phyloP scores from a whole-genome alignment of 2,329 filamentous ascomycete genomes.

The Trichoderma koningiopsis region DNA sequence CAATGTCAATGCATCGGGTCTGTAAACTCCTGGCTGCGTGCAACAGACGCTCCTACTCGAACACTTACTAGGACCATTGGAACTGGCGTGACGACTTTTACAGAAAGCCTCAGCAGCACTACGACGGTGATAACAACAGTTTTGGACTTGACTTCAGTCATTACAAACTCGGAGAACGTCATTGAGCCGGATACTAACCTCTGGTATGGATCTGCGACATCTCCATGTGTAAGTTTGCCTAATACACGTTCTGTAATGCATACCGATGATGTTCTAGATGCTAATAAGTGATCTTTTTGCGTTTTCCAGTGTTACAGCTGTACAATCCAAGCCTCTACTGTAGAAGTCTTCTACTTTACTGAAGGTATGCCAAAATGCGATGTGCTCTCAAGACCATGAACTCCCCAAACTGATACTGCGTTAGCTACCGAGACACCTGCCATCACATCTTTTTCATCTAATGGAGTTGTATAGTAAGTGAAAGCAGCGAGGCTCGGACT shows the following conservation, averaged over 20 bases:
- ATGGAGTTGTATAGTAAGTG: slow-evolving; percentile 13
- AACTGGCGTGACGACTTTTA: background rate
- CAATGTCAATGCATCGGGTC: slow-evolving; percentile 10
- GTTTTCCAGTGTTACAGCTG: slow-evolving; percentile 16
- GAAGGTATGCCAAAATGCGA: background rate
- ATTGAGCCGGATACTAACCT: background rate
- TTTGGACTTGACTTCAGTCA: background rate
- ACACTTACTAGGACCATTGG: slow-evolving; percentile 5
- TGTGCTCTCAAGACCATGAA: background rate
- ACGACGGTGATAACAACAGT: background rate
- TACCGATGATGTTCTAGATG: background rate
- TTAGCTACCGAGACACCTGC: background rate
- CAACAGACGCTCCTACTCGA: background rate
- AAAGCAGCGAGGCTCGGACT: background rate
- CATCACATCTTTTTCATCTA: slow-evolving; percentile 14
- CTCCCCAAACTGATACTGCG: background rate
- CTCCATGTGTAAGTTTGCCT: slow-evolving; percentile 9
- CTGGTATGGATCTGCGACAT: background rate
- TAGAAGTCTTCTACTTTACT: slow-evolving; percentile 8
- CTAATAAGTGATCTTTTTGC: background rate
- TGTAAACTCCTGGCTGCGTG: background rate
- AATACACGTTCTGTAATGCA: background rate
- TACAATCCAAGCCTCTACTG: slow-evolving; percentile 7
- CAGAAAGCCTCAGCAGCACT: background rate
- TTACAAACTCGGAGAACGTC: background rate